Conservation (phyloP, 768 basidiomycete genomes). For the Myochromella boudieri region DNA sequence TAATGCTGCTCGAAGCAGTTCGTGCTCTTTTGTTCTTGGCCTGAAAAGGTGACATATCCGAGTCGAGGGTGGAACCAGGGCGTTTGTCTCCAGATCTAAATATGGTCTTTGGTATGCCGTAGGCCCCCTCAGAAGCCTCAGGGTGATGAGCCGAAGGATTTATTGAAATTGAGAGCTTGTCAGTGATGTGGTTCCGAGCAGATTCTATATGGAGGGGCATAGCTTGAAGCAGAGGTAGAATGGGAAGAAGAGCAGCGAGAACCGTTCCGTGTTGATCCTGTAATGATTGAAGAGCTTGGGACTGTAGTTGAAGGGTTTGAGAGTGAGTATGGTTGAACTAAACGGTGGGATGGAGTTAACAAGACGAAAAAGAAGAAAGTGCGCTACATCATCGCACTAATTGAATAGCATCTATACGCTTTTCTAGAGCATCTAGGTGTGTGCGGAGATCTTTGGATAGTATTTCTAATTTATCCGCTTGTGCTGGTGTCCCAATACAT, state of each 20-base stretch:
- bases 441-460: constrained; percentile 40
- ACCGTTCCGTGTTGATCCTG: constrained; percentile 64
- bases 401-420: constrained; percentile 57
- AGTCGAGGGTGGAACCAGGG: constrained; percentile 16
- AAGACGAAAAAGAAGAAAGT: constrained; percentile 1
- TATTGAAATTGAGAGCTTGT: constrained; percentile 24
- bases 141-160: constrained; percentile 5
- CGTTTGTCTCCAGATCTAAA: constrained; percentile 15
- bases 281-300: constrained; percentile 55
- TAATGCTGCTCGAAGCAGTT: not conserved
- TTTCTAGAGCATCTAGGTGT: constrained; percentile 47
- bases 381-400: constrained; percentile 30
- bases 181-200: constrained; percentile 31
- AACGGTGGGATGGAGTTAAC: too few species aligned
- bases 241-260: constrained; percentile 52
- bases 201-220: constrained; percentile 58
- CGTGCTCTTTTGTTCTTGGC: constrained; percentile 18
- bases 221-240: constrained; percentile 61
- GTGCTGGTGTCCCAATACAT: constrained; percentile 56
- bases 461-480: constrained; percentile 38
- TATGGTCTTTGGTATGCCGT: constrained; percentile 3
- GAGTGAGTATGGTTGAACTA: constrained; percentile 49
- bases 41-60: constrained; percentile 11
- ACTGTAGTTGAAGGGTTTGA: constrained; percentile 50
- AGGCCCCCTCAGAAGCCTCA: constrained; percentile 5